Percentiles rank a stretch among this genome's conserved stretches.
Conservation (phyloP, 179 eudicot genomes). For the Patellifolia procumbens region DNA sequence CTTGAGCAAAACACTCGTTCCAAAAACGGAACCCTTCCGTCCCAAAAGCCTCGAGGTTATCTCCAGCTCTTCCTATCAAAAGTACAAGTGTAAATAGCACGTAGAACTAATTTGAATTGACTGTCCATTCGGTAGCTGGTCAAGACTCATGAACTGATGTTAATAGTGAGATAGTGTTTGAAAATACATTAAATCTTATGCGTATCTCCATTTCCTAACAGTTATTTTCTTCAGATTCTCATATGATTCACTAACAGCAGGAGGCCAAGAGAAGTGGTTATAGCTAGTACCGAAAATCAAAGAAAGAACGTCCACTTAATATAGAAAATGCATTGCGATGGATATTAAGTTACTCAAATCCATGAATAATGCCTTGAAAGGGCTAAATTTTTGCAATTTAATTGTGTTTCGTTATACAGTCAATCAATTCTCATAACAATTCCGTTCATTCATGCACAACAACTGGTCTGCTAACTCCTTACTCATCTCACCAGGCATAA, state of each 20-base stretch:
- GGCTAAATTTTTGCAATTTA: background rate
- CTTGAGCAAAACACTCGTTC: constrained; percentile 33
- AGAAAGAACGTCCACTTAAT: background rate
- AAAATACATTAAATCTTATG: background rate
- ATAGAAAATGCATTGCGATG: background rate
- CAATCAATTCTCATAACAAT: background rate
- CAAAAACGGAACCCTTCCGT: constrained; percentile 31
- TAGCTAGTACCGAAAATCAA: background rate
- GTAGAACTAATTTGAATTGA: background rate
- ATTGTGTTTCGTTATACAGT: background rate
- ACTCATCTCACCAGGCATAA: background rate
- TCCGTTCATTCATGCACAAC: background rate
- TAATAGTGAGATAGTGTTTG: background rate
- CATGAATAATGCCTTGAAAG: background rate
- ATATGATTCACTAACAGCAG: background rate
- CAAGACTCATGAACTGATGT: background rate
- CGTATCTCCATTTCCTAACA: background rate
- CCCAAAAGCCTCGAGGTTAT: constrained; percentile 37
- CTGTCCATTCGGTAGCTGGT: background rate
- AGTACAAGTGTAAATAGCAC: background rate
- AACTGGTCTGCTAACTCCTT: background rate
- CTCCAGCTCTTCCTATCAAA: constrained; percentile 47
- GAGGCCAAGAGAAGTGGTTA: background rate
- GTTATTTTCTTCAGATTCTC: background rate
- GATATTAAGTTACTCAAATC: background rate